phyloP scores from a whole-genome alignment of 83 land plant genomes.

The Picea mariana region DNA sequence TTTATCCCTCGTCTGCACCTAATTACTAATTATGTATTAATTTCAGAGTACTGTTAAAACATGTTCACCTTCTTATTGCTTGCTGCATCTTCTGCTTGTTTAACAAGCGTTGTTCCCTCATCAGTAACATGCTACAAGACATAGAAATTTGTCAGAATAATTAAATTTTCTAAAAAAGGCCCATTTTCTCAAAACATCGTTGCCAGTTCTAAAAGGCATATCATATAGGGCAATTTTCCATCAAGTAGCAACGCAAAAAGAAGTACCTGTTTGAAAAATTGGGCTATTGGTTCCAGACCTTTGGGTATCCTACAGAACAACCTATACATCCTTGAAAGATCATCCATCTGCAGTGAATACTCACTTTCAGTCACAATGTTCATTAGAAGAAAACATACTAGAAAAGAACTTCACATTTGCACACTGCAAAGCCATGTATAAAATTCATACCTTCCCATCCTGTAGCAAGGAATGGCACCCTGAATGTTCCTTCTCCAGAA shows the following conservation, averaged over 20 bases:
- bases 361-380: no score
- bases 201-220: no score
- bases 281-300: slow-evolving; percentile 35
- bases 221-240: no score
- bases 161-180: no score
- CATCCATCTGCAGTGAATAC: no score
- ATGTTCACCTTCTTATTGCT: slow-evolving; percentile 63
- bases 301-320: no score
- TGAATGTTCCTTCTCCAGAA: slow-evolving; percentile 73
- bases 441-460: slow-evolving; percentile 76
- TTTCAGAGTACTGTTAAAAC: background rate
- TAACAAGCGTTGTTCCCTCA: slow-evolving; percentile 77
- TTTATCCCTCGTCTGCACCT: background rate
- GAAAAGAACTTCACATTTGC: no score
- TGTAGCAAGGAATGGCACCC: slow-evolving; percentile 57
- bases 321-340: slow-evolving; percentile 87
- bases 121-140: slow-evolving; percentile 76
- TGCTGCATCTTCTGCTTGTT: slow-evolving; percentile 93
- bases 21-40: background rate
- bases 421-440: no score
- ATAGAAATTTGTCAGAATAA: slow-evolving; percentile 9
- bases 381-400: no score
- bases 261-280: slow-evolving; percentile 69
- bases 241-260: no score
- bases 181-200: no score